Base-by-base conservation (phyloP, 75 land plant species). In the Sequoia sempervirens region DNA sequence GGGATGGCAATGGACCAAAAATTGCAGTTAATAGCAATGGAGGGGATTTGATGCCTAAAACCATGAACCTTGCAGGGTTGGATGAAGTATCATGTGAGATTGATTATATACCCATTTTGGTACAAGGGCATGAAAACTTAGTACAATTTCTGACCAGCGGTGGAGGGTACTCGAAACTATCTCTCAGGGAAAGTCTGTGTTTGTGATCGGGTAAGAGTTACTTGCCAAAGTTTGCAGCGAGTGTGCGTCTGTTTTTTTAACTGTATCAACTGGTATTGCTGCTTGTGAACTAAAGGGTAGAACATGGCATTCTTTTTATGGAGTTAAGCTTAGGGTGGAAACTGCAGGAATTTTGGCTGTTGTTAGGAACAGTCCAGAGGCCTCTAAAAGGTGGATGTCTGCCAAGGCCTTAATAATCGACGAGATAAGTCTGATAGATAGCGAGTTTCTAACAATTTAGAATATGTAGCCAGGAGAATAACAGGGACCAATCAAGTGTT, bases 181-280 rank as follows among this genome's bases (percentile, higher is more conserved):
- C 26, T 84, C 88, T 5, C 26, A 53, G 45, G 86, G 89, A 37
- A 72, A 88, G 34, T 95, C 96, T 72, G 91, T 95, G 32, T 95
- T 95, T 82, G 85, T 95, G 13, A 95, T 94, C 5, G 96, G 96
- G 96, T 8, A 92, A 94, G 82, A 92, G 92, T 78, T 84, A 89
- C n/a, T 68, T 95, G 76, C 83, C 93, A 37, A 80, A 87, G 75
- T 75, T 89, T 58, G 86, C 89, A 8, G 85, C 90, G 12, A 61
- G 81, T 37, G 58, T 3, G 26, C 75, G 2, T 23, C 61, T 26
- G 95, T 93, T 40, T 95, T 85, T 88, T 93, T 93, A 26, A 93
- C 93, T 7, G 96, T 93, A 32, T 89, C 95, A 10, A 95, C 96
- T 26, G 96, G 96, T 12, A 72, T 93, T 38, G 96, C 96, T 34